Percentiles rank a stretch among this genome's conserved stretches.
phyloP scores from a whole-genome alignment of 306 rosid genomes.

The Carpinus fangiana region DNA sequence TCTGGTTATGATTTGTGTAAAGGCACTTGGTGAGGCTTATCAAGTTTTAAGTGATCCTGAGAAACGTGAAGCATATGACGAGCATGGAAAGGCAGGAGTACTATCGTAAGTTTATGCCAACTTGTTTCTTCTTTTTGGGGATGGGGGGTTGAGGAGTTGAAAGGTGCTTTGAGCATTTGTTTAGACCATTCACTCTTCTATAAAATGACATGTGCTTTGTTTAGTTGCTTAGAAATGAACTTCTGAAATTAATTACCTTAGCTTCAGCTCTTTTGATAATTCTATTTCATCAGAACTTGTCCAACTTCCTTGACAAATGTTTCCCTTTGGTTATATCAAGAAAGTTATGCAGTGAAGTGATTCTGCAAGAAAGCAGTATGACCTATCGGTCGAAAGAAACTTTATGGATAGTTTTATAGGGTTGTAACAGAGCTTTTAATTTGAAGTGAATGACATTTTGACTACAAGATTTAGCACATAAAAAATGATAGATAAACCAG shows the following conservation, averaged over 20 bases:
- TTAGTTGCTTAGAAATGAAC: slow-evolving; percentile 11
- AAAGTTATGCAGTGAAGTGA: not conserved
- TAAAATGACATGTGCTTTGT: not conserved
- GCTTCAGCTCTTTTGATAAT: slow-evolving; percentile 14
- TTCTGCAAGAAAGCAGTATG: not conserved
- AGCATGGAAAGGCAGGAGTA: slow-evolving; percentile 76
- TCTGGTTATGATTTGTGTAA: slow-evolving; percentile 21
- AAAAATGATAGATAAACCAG: not conserved
- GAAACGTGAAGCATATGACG: slow-evolving; percentile 92
- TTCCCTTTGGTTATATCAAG: slow-evolving; percentile 2
- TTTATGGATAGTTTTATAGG: slow-evolving; percentile 6
- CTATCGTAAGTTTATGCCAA: slow-evolving; percentile 58
- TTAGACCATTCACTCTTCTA: not conserved
- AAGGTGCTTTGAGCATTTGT: not conserved
- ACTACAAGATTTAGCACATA: not conserved
- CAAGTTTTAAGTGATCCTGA: slow-evolving; percentile 91
- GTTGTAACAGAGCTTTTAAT: slow-evolving; percentile 8
- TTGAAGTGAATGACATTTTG: slow-evolving; percentile 2
- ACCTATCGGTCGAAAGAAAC: not conserved
- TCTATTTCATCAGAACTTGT: not conserved
- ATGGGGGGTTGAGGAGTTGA: not conserved
- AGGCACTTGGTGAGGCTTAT: slow-evolving; percentile 98
- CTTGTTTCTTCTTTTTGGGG: not conserved
- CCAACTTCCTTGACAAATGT: slow-evolving; percentile 2
- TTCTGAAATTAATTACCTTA: slow-evolving; percentile 3